phyloP scores from a whole-genome alignment of 208 protist genomes.

The Plasmodiophora brassicae region DNA sequence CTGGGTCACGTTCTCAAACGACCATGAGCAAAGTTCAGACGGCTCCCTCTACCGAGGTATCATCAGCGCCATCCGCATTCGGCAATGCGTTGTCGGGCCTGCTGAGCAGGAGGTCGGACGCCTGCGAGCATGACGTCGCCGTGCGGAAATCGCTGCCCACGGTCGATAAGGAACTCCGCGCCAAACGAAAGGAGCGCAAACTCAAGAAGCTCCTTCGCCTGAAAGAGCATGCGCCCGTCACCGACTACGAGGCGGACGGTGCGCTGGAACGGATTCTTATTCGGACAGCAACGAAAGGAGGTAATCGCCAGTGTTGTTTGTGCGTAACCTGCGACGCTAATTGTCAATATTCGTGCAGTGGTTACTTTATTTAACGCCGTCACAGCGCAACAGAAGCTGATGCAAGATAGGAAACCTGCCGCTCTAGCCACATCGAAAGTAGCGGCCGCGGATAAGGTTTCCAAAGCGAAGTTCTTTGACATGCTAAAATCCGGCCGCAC shows the following conservation, averaged over 20 bases:
- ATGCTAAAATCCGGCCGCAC: neutral
- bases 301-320: neutral
- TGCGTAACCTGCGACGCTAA: neutral
- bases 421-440: neutral
- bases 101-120: too few relatives aligned
- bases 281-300: neutral
- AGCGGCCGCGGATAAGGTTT: neutral
- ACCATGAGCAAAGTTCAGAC: too few relatives aligned
- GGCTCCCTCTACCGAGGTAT: too few relatives aligned
- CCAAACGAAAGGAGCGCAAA: neutral
- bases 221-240: neutral
- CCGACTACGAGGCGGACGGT: neutral
- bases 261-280: neutral
- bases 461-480: neutral
- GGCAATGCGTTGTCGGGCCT: too few relatives aligned
- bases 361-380: slow-evolving; percentile 24
- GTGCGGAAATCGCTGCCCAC: too few relatives aligned
- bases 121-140: too few relatives aligned
- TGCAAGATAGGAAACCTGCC: too few relatives aligned
- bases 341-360: neutral
- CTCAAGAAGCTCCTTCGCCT: neutral
- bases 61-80: too few relatives aligned
- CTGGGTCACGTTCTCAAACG: too few relatives aligned
- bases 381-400: neutral
- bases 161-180: neutral